Base-by-base conservation (phyloP, 2,329 filamentous ascomycete species). In the Clonostachys chloroleuca region DNA sequence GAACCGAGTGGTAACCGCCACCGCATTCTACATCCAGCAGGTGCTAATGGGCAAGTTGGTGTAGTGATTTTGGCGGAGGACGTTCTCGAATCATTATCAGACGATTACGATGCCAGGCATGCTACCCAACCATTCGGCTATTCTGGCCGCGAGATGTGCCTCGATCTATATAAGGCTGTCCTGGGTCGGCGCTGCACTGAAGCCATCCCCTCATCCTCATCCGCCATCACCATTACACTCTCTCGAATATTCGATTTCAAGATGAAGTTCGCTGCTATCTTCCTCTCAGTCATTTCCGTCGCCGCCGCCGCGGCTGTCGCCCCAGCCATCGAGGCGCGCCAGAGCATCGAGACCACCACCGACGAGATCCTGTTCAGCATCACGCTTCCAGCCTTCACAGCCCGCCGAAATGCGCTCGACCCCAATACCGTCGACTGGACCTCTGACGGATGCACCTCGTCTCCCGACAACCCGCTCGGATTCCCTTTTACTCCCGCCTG, bases 361-460 rank as follows among this genome's bases (percentile, higher is more conserved):
- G 76, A 81, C 50, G 49, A 65, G 34, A 66, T 77, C 20, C 60
- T 78, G 46, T 80, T 76, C 63, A 56, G 49, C 42, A 56, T 67
- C 40, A 59, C 65, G 1, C 68, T 81, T 4, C 52, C 62, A 0
- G 40, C 59, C 0, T 81, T 81, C 54, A 62, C 64, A 4, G 40
- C 54, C 2, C 63, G 65, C 9, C 72, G 73, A 42, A 63, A 68
- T 12, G 63, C 63, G 1, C 55, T 58, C 2, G 55, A 69, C 41
- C 76, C 75, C 1, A 30, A 67, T 0, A 59, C 44, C 2, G 56
- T 73, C 1, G 57, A 67, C 58, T 74, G 69, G 70, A 50, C 52
- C 5, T 70, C 70, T 2, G 69, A 74, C 45, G 67, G 65, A 41
- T 74, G 71, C 63, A 67, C 66, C 5, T 55, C 52, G 1, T 67